Conservation (phyloP, 129 eudicot genomes). For the Tanacetum coccineum region DNA sequence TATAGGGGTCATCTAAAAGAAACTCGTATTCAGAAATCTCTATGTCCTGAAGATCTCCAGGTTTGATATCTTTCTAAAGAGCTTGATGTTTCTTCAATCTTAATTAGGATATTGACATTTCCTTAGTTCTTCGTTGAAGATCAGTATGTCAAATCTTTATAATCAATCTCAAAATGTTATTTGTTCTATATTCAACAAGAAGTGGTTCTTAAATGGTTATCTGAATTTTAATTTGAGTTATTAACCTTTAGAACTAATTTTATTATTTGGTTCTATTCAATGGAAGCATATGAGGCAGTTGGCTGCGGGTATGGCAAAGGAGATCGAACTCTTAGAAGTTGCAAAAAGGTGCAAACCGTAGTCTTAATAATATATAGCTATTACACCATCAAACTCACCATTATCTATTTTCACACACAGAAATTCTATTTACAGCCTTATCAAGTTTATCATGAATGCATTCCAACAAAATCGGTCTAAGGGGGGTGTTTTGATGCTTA, state of each 20-base stretch:
- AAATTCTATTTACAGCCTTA: background rate
- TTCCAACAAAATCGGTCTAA: background rate
- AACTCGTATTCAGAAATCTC: slow-evolving; percentile 31
- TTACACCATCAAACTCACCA: too few relatives aligned
- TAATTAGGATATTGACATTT: background rate
- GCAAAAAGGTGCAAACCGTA: slow-evolving; percentile 49
- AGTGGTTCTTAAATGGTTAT: background rate
- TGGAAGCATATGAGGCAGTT: slow-evolving; percentile 66
- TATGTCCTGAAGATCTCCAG: slow-evolving; percentile 53
- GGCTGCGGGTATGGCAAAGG: slow-evolving; percentile 62
- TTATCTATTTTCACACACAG: too few relatives aligned
- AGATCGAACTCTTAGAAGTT: slow-evolving; percentile 69
- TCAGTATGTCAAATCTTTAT: background rate
- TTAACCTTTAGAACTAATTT: background rate
- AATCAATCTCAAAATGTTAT: background rate
- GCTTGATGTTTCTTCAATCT: slow-evolving; percentile 2
- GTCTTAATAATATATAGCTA: too few relatives aligned
- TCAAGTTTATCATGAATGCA: background rate
- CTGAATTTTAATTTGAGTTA: background rate
- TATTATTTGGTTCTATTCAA: background rate
- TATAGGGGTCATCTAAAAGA: slow-evolving; percentile 58
- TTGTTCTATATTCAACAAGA: too few relatives aligned
- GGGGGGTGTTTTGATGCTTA: too few relatives aligned
- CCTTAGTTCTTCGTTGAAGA: slow-evolving; percentile 3
- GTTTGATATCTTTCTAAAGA: slow-evolving; percentile 23